phyloP scores from a whole-genome alignment of 345 rosid species.

The Brassica nigra region DNA sequence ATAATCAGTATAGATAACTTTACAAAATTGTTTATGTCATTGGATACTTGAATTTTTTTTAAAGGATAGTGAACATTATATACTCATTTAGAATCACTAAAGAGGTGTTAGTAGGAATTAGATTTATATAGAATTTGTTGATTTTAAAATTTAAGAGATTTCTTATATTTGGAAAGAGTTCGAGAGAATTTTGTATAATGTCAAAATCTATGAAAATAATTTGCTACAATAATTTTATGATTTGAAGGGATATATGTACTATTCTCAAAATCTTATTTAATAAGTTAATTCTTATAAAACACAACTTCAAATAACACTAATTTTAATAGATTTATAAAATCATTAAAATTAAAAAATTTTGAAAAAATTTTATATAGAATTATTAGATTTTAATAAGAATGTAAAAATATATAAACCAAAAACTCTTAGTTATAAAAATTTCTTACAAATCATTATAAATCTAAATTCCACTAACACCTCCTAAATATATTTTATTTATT shows the following conservation, averaged over 20 bases:
- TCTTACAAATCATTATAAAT: background rate
- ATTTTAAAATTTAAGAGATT: background rate
- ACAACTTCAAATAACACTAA: background rate
- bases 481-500: background rate
- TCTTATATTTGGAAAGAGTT: too few relatives aligned
- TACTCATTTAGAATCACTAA: background rate
- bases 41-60: background rate
- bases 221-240: background rate
- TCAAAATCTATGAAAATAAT: background rate
- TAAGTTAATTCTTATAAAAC: background rate
- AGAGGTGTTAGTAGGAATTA: background rate
- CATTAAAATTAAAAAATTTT: background rate
- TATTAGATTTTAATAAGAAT: background rate
- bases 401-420: background rate
- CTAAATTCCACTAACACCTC: background rate
- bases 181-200: background rate
- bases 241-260: background rate
- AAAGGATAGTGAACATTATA: background rate
- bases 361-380: background rate
- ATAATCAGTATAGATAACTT: background rate
- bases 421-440: background rate
- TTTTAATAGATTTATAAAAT: background rate
- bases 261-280: background rate
- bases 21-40: background rate
- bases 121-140: background rate